These are phyloP conservation scores for Ceratobasidium theobromae DNA, from an alignment of 1,284 basidiomycete genomes.

Conservation along the genomic window DNA sequence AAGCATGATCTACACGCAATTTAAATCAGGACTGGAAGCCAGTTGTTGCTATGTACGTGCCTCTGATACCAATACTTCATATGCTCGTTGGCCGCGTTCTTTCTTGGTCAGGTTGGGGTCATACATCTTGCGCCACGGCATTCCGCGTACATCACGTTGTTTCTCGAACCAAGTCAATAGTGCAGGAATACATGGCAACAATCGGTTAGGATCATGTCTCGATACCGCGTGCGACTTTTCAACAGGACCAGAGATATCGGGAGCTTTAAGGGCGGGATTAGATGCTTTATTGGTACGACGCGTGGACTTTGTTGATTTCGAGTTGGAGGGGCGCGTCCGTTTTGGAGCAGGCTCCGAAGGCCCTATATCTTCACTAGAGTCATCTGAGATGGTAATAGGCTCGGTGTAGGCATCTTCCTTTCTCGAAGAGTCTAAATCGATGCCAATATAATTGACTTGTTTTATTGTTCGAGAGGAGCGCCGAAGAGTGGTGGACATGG, in stretches of 20 bases:
- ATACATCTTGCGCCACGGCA: constrained; percentile 85
- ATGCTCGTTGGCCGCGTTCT: constrained; percentile 69
- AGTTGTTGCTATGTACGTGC: constrained; percentile 18
- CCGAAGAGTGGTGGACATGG: constrained; percentile 5
- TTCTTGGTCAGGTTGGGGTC: constrained; percentile 53
- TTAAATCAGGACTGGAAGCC: constrained; percentile 62
- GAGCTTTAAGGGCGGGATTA: not conserved
- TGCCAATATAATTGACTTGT: constrained; percentile 1
- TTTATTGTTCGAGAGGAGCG: constrained; percentile 18
- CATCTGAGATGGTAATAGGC: constrained; percentile 10
- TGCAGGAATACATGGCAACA: constrained; percentile 33
- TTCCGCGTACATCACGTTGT: constrained; percentile 64
- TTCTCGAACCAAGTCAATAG: constrained; percentile 61
- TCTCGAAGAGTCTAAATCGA: not conserved
- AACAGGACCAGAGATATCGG: not conserved
- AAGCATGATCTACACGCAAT: constrained; percentile 89
- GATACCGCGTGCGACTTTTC: constrained; percentile 18
- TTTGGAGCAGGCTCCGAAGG: not conserved
- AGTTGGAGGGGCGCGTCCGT: not conserved
- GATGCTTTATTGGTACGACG: not conserved
- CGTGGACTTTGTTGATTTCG: constrained; percentile 13
- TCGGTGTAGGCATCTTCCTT: not conserved
- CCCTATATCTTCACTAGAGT: not conserved
- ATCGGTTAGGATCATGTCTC: constrained; percentile 17
- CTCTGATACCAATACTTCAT: constrained; percentile 57